Conservation (phyloP, 2,329 filamentous ascomycete species). For the Alternaria alternata region DNA sequence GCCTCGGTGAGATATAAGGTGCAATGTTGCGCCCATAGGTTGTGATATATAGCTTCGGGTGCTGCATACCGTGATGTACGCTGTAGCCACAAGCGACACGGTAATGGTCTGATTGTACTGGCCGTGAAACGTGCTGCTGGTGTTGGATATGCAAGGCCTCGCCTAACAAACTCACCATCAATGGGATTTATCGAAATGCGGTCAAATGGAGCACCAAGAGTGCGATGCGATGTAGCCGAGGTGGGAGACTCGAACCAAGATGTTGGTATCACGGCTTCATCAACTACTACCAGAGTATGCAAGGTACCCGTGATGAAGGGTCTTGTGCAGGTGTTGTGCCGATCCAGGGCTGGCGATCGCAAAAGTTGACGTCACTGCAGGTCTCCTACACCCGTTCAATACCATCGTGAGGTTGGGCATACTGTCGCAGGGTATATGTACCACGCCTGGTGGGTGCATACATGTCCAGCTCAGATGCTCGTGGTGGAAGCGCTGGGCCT, state of each 20-base stretch:
- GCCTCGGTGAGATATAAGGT: not conserved
- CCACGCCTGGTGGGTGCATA: not conserved
- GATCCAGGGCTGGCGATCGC: not conserved
- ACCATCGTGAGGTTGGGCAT: not conserved
- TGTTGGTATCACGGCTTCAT: not conserved
- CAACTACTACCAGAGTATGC: conserved; percentile 1
- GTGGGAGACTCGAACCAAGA: not conserved
- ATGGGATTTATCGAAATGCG: not conserved
- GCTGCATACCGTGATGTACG: not conserved
- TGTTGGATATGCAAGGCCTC: not conserved
- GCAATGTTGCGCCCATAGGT: not conserved
- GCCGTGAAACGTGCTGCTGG: conserved; percentile 10
- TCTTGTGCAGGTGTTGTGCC: conserved; percentile 1
- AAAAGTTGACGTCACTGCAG: conserved; percentile 9
- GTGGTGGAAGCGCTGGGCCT: not conserved
- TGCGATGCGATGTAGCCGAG: not conserved
- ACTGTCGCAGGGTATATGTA: not conserved
- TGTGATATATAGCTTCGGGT: conserved; percentile 5
- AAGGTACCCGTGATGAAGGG: conserved; percentile 7
- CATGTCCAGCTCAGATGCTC: not conserved
- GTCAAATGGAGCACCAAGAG: not conserved
- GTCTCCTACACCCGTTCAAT: not conserved
- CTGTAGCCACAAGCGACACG: not conserved
- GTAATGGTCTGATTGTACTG: not conserved
- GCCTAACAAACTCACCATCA: not conserved